A percentile compares a stretch with the other conserved stretches of the same genome.
Conservation (phyloP, 495 filamentous ascomycete species). For the Melanomma pulvis-pyrius region DNA sequence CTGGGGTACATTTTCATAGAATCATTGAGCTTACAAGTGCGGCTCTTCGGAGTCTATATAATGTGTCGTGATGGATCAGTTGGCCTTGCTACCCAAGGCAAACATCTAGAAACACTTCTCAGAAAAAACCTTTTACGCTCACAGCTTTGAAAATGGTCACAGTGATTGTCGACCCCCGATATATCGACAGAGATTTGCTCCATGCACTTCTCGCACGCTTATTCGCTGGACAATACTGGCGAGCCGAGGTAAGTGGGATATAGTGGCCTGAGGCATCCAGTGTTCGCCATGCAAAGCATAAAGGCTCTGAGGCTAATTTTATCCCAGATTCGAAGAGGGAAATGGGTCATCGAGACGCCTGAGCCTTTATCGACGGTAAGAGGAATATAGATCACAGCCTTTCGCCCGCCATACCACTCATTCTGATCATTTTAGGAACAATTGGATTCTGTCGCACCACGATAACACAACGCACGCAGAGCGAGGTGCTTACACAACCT, state of each 20-base stretch:
- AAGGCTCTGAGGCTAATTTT: constrained; percentile 2
- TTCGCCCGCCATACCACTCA: constrained; percentile 7
- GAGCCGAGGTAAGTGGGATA: not conserved
- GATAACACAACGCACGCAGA: constrained; percentile 1
- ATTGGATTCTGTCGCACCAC: constrained; percentile 4
- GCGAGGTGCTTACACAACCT: not conserved
- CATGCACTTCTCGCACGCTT: constrained; percentile 1
- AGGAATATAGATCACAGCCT: not conserved
- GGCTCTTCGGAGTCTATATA: constrained; percentile 3
- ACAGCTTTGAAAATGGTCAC: not conserved
- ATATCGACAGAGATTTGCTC: not conserved
- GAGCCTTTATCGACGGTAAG: not conserved
- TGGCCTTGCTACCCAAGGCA: constrained; percentile 1
- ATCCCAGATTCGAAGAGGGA: constrained; percentile 7
- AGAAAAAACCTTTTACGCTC: not conserved
- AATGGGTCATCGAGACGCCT: constrained; percentile 14
- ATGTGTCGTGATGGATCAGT: not conserved
- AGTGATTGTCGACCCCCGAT: constrained; percentile 1
- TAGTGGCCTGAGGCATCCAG: not conserved
- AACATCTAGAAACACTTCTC: not conserved
- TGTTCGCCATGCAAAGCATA: not conserved
- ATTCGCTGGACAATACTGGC: not conserved
- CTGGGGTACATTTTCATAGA: not conserved
- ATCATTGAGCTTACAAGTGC: not conserved
- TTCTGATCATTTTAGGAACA: not conserved